These are phyloP conservation scores for Cicer arietinum DNA, from an alignment of 306 rosid species.

Conservation along the genomic window DNA sequence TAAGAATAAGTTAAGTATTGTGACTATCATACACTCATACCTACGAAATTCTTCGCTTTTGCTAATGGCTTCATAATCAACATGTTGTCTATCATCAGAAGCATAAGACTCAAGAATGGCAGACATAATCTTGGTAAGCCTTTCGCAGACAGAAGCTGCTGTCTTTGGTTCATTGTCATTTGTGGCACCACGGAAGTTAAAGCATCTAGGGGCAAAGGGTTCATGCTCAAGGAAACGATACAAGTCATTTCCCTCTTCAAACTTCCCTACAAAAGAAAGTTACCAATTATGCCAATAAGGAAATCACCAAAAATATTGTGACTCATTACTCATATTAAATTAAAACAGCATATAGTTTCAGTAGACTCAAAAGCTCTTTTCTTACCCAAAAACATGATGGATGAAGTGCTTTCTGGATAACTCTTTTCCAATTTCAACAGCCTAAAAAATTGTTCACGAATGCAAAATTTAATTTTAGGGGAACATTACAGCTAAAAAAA, in stretches of 20 bases:
- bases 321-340: neutral
- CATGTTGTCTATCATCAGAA: conserved; percentile 65
- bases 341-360: neutral
- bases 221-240: conserved; percentile 95
- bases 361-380: conserved; percentile 39
- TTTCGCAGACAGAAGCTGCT: conserved; percentile 61
- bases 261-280: conserved; percentile 65
- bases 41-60: conserved; percentile 95
- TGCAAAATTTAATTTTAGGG: conserved; percentile 14
- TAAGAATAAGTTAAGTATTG: neutral
- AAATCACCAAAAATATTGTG: conserved; percentile 20
- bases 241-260: conserved; percentile 81
- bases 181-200: conserved; percentile 64
- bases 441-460: conserved; percentile 57
- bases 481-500: neutral
- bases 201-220: conserved; percentile 69
- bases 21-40: conserved; percentile 40
- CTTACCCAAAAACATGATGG: conserved; percentile 92
- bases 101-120: conserved; percentile 93
- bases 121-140: conserved; percentile 79
- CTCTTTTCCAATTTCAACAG: conserved; percentile 80
- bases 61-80: conserved; percentile 79
- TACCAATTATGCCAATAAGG: conserved; percentile 29
- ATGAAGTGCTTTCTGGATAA: conserved; percentile 77
- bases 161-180: conserved; percentile 74